Evolutionary conservation across 2,329 filamentous ascomycete species (phyloP), one percentile per base, ranked within the genome.

Genomic region (Alternaria gaisen): DNA sequence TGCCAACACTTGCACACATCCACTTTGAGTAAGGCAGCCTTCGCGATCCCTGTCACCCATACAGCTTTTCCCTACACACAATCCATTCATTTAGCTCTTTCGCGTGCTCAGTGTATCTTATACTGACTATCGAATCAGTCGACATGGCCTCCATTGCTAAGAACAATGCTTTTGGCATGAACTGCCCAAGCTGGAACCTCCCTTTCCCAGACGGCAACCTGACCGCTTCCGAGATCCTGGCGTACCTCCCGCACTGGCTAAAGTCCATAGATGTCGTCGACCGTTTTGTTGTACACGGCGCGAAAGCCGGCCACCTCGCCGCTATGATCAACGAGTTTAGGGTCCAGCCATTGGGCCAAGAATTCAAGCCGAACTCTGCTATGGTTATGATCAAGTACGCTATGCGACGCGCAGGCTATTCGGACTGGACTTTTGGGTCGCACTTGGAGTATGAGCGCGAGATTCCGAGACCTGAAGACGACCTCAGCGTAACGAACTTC

Each of bases 231-330:
- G 73, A 77, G 43, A 58, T 75, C 9, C 26, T 73, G 1, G 63
- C 66, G 0, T 75, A 75, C 30, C 48, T 71, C 5, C 73, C 74
- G 1, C 61, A 71, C 6, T 72, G 66, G 63, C 61, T 75, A 34
- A 71, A 73, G 48, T 70, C 64, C 1, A 38, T 64, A 22, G 69
- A 74, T 46, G 68, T 76, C 0, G 59, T 72, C 24, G 61, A 71
- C 20, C 66, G 74, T 5, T 58, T 77, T 32, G 28, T 69, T 20
- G 41, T 53, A 32, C 70, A 72, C 40, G 70, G 72, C 34, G 65
- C 52, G 9, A 69, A 53, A 18, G 47, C 68, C 1, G 38, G 14
- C 10, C 43, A 53, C 34, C 52, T 66, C 14, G 59, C 63, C 7
- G 61, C 53, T 2, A 67, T 72, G 26, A 61, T 72, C 43, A 66